Base-by-base conservation (phyloP, 164 flowering plant genomes). In the Taxillus chinensis region DNA sequence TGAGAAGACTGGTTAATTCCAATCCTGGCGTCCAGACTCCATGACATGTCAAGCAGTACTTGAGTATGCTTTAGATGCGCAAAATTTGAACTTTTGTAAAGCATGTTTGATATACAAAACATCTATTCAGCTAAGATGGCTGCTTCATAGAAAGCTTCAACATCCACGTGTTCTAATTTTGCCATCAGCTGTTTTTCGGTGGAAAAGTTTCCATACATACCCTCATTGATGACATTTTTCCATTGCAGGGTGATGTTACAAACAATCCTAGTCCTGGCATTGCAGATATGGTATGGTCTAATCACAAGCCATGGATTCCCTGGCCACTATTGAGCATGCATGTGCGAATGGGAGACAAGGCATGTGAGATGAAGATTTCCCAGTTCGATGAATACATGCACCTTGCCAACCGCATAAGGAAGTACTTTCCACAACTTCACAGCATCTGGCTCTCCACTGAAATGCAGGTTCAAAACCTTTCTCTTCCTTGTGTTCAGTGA, bases 341-440 rank as follows among this genome's bases (percentile, higher is more conserved):
- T 70, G 99, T 93, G 11, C 72, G 99, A 62, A 93, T 93, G 97
- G 99, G 99, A 56, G 99, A 93, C 77, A 93, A 93, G 74, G 91
- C 97, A 37, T 87, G 91, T 64, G 99, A 93, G 77, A 93, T 93
- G 99, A 81, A 83, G 74, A 86, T 93, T 38, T 88, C 81, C 37
- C 86, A 78, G 64, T 93, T 93, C 55, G 82, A 84, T 70, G 85
- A 75, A 38, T 90, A 93, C 78, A 86, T 90, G 91, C 71, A 45
- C 46, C 90, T 89, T 57, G 96, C 92, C 7, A 69, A 67, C 15
- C 82, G 91, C n/a, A 80, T 83, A 13, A 67, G 90, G 55, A 77
- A 58, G 57, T 88, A 78, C 8, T 90, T 90, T 65, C 97, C 96
- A 12, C 72, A 86, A 45, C 87, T 90, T 3, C 78, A 81, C 41